Conservation (phyloP, 352 stramenopile species). For the Elongisporangium senticosum region DNA sequence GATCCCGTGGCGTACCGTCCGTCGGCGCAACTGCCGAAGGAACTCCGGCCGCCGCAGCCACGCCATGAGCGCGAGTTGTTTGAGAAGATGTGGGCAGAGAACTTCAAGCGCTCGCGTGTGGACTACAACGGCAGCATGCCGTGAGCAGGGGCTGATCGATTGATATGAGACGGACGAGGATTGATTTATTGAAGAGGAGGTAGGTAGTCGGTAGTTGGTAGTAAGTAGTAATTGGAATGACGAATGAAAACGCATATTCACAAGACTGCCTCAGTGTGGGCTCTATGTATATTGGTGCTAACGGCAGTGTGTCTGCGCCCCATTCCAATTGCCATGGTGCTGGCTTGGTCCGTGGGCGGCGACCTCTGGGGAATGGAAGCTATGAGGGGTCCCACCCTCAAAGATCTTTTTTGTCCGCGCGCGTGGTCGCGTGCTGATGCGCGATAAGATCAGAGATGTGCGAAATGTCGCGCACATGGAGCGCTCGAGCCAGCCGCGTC, state of each 20-base stretch:
- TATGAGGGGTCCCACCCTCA: not conserved
- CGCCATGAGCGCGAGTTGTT: slow-evolving; percentile 92
- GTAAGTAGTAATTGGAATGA: not conserved
- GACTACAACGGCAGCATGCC: slow-evolving; percentile 40
- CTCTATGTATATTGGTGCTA: not conserved
- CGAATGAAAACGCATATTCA: not conserved
- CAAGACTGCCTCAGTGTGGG: not conserved
- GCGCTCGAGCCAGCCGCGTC: slow-evolving; percentile 18
- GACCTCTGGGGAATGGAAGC: not conserved
- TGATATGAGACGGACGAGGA: slow-evolving; percentile 7
- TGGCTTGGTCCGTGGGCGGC: not conserved
- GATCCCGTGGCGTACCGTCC: slow-evolving; percentile 62
- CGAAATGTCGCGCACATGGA: slow-evolving; percentile 46
- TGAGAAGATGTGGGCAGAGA: slow-evolving; percentile 96
- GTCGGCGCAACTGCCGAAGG: slow-evolving; percentile 75
- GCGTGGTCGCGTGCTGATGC: slow-evolving; percentile 23
- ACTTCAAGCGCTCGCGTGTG: slow-evolving; percentile 91
- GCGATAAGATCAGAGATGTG: slow-evolving; percentile 50
- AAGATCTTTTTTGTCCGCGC: not conserved
- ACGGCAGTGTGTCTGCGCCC: not conserved
- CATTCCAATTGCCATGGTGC: not conserved
- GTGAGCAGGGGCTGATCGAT: slow-evolving; percentile 1
- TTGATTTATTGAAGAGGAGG: not conserved
- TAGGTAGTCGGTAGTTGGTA: not conserved
- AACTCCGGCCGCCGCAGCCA: slow-evolving; percentile 90